Conservation (phyloP, 768 basidiomycete species). For the Dioszegia hungarica region DNA sequence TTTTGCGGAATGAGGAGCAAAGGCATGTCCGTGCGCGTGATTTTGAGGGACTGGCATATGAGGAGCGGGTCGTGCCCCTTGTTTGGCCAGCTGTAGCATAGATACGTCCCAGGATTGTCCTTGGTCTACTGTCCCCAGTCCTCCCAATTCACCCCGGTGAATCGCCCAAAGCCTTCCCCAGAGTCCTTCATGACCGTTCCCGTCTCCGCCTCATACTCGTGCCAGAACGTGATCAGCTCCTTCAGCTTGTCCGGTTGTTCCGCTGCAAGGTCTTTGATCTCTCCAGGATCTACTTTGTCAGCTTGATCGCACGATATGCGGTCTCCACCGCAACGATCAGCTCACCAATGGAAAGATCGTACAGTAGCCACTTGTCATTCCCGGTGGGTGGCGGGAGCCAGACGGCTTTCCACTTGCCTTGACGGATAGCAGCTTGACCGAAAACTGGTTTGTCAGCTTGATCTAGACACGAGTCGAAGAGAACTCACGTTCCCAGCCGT, state of each 20-base stretch:
- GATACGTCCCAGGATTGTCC: too few relatives aligned
- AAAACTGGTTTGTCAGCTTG: conserved; percentile 17
- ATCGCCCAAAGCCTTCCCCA: conserved; percentile 14
- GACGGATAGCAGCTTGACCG: conserved; percentile 37
- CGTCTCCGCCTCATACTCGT: conserved; percentile 32
- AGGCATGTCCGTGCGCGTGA: too few relatives aligned
- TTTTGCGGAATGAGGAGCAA: too few relatives aligned
- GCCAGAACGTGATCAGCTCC: conserved; percentile 29
- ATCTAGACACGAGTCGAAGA: background rate
- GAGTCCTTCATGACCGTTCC: conserved; percentile 15
- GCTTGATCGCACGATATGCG: too few relatives aligned
- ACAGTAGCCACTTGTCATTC: conserved; percentile 33
- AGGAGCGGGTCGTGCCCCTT: too few relatives aligned
- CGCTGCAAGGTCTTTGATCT: conserved; percentile 24
- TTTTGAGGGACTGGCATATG: too few relatives aligned
- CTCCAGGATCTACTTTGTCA: conserved; percentile 22
- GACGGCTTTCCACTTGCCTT: conserved; percentile 40
- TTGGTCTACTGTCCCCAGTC: conserved; percentile 19
- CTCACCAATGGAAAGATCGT: conserved; percentile 24
- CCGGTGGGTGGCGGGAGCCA: conserved; percentile 34
- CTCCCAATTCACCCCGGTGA: conserved; percentile 27
- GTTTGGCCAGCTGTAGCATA: too few relatives aligned
- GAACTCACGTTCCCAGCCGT: conserved; percentile 38
- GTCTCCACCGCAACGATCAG: too few relatives aligned
- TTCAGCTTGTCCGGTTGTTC: conserved; percentile 20